phyloP scores from a whole-genome alignment of 192 early-diverging fungal genomes.

The Chytriomyces confervae region DNA sequence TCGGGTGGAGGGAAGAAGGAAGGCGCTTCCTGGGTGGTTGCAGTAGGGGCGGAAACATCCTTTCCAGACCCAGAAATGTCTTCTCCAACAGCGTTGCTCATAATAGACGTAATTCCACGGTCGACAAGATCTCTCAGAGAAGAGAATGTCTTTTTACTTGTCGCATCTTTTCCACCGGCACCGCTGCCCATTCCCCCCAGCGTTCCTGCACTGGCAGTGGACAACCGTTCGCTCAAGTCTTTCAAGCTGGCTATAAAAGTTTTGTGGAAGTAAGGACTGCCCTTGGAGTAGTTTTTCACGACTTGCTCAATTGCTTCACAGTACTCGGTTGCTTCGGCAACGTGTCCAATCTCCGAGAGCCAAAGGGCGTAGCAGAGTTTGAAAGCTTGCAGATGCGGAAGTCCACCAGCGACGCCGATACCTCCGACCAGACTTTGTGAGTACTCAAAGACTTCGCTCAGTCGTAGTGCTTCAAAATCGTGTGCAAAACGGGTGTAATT shows the following conservation, averaged over 20 bases:
- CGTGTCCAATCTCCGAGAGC: conserved; percentile 80
- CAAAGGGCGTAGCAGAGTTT: conserved; percentile 83
- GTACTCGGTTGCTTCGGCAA: conserved; percentile 76
- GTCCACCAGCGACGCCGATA: conserved; percentile 48
- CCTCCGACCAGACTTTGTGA: conserved; percentile 59
- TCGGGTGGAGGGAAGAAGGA: conserved; percentile 29
- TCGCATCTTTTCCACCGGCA: conserved; percentile 11
- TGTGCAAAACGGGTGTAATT: conserved; percentile 54
- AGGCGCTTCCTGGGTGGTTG: neutral
- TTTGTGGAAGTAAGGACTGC: conserved; percentile 81
- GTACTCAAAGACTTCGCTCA: conserved; percentile 88
- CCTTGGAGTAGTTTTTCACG: conserved; percentile 72
- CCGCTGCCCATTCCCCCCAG: conserved; percentile 41
- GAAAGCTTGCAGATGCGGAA: conserved; percentile 93
- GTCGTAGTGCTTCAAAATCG: conserved; percentile 64
- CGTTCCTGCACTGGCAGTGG: conserved; percentile 36
- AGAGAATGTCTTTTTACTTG: conserved; percentile 5
- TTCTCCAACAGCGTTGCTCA: conserved; percentile 68
- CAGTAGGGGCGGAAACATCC: neutral
- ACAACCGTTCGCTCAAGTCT: conserved; percentile 72
- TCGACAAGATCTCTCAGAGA: conserved; percentile 56
- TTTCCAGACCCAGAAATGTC: conserved; percentile 9
- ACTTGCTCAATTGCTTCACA: conserved; percentile 76
- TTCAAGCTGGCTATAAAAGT: conserved; percentile 74
- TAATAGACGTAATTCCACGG: conserved; percentile 65